A percentile compares a stretch with the other conserved stretches of the same genome.
phyloP scores from a whole-genome alignment of 2,329 filamentous ascomycete species.

The Metarhizium brunneum region DNA sequence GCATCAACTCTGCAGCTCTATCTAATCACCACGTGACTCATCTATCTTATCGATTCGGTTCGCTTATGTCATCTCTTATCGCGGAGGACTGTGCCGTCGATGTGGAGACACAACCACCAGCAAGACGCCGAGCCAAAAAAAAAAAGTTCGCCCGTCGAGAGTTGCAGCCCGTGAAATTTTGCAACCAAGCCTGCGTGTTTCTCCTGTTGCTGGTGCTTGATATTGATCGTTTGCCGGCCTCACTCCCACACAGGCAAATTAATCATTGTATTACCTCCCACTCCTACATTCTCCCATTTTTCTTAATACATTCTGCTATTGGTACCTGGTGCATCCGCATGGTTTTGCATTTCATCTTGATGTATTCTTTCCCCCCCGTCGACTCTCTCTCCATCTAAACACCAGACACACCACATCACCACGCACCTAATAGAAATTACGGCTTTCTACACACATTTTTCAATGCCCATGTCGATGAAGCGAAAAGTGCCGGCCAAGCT shows the following conservation, averaged over 20 bases:
- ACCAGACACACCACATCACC: neutral
- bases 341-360: neutral
- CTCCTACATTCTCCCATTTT: neutral
- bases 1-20: too few relatives aligned
- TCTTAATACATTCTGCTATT: neutral
- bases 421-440: neutral
- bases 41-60: neutral
- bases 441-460: neutral
- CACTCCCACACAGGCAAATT: neutral
- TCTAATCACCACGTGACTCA: neutral
- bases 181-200: conserved; percentile 13
- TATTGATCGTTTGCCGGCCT: neutral
- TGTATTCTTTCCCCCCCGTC: neutral
- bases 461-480: conserved; percentile 46
- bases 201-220: conserved; percentile 9
- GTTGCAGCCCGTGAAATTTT: conserved; percentile 25
- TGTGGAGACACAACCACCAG: conserved; percentile 8
- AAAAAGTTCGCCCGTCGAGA: conserved; percentile 22
- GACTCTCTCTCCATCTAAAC: neutral
- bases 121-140: conserved; percentile 12
- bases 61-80: neutral
- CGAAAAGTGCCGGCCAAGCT: conserved; percentile 50
- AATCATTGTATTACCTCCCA: neutral
- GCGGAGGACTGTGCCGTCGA: neutral
- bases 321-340: neutral